Conservation (phyloP, 768 basidiomycete species). For the Daedaleopsis sinensis region DNA sequence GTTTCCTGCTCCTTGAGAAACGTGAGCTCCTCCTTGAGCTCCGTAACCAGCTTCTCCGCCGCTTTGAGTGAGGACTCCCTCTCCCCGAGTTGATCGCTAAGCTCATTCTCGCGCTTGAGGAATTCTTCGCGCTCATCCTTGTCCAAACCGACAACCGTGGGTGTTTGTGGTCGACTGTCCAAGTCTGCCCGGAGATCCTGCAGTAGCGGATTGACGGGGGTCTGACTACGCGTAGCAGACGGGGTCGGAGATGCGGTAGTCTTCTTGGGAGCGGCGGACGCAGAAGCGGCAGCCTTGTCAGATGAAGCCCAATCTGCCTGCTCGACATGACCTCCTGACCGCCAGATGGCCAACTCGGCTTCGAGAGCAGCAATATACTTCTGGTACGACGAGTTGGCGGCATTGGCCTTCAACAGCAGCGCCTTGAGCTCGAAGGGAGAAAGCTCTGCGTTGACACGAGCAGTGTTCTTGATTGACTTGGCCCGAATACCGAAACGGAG, state of each 20-base stretch:
- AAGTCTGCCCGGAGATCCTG: constrained; percentile 73
- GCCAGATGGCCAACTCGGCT: constrained; percentile 89
- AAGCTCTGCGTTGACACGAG: constrained; percentile 97
- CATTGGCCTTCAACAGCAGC: constrained; percentile 85
- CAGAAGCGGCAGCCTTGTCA: constrained; percentile 53
- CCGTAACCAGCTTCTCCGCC: constrained; percentile 85
- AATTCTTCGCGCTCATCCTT: constrained; percentile 99
- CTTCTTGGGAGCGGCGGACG: constrained; percentile 49
- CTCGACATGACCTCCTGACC: constrained; percentile 83
- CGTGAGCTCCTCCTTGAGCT: constrained; percentile 84
- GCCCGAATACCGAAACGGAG: constrained; percentile 99
- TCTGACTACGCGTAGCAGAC: constrained; percentile 67
- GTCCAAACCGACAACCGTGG: constrained; percentile 84
- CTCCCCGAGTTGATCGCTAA: constrained; percentile 91
- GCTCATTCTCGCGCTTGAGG: constrained; percentile 93
- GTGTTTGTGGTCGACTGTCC: constrained; percentile 90
- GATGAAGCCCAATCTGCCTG: constrained; percentile 79
- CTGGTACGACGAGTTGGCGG: constrained; percentile 81
- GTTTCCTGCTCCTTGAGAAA: constrained; percentile 93
- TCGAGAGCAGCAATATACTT: constrained; percentile 89
- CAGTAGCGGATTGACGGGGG: constrained; percentile 73
- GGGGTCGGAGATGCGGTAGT: constrained; percentile 62
- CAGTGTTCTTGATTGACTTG: constrained; percentile 99
- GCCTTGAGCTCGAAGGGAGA: constrained; percentile 96
- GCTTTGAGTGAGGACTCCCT: constrained; percentile 80